Evolutionary conservation across 129 eudicot species (phyloP), one percentile per base, ranked within the genome.

Genomic region (Lactuca saligna): DNA sequence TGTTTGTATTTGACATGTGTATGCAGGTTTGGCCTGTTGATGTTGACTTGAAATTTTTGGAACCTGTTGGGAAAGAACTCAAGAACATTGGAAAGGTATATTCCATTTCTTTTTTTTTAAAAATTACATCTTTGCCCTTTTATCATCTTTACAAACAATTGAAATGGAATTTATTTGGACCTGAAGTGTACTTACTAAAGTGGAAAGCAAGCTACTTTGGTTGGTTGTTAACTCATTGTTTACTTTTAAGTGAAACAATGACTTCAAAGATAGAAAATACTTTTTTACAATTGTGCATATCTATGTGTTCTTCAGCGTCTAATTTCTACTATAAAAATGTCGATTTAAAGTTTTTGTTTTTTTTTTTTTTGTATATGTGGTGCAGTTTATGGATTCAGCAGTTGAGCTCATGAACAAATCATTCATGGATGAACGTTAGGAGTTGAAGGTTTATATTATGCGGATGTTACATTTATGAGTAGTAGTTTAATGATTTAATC

Each of bases 301-400:
- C 63, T 59, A 44, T 60, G 65, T 71, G 68, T 49, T 71, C 76
- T 67, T 60, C 48, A 32, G 38, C 53, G 49, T 60, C 49, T 17
- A 15, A 25, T 11, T 17, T 70, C 29, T 31, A 14, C 57, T 15
- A 15, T 59, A 46, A 16, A 11, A 4, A 31, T 58, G 66, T 29
- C 55, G 56, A 29, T 16, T 13, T 70, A 9, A 37, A 54, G 29
- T 14, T 69, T 12, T 5, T 10, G 5, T 10, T 20, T 1, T 25
- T 42, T 41, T 17, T 35, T 62, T 62, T 34, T 34, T 15, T 10
- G 62, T 39, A 46, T 55, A 67, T 72, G 75, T 69, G 59, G 57
- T 76, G 87, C 96, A 91, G 97, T 82, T 91, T 76, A 80, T 88
- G 96, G 97, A 91, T 86, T 84, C 96, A 65, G 96, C 96, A 9